Percentiles rank a stretch among this genome's conserved stretches.
Evolutionary conservation across 1,139 yeast species (phyloP).

Genomic region (Hyphopichia khmerensis): DNA sequence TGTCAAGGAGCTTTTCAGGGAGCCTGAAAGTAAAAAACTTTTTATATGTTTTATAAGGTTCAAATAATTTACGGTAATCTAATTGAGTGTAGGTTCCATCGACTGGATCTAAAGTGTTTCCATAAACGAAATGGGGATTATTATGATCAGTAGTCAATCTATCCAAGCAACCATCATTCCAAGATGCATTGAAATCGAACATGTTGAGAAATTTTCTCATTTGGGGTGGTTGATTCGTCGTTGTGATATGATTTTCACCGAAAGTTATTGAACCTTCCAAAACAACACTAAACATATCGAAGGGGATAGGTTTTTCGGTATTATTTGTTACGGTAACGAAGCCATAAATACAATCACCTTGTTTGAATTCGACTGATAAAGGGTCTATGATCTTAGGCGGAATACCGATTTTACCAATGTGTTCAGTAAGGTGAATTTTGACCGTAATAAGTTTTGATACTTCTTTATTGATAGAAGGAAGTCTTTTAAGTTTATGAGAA

Average conservation of each 20-base stretch:
- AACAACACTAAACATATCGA: slow-evolving; percentile 42
- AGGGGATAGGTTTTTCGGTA: slow-evolving; percentile 27
- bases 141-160: slow-evolving; percentile 26
- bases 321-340: slow-evolving; percentile 35
- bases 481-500: slow-evolving; percentile 33
- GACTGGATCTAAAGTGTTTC: slow-evolving; percentile 25
- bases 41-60: slow-evolving; percentile 36
- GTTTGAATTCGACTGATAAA: slow-evolving; percentile 29
- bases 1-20: slow-evolving; percentile 38
- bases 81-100: slow-evolving; percentile 31
- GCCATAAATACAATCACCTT: slow-evolving; percentile 42
- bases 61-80: slow-evolving; percentile 25
- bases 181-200: slow-evolving; percentile 44
- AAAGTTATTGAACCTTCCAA: slow-evolving; percentile 34
- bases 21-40: slow-evolving; percentile 40
- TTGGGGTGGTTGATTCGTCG: slow-evolving; percentile 15
- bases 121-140: slow-evolving; percentile 21
- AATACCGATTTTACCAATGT: slow-evolving; percentile 30
- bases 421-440: slow-evolving; percentile 29
- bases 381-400: slow-evolving; percentile 31
- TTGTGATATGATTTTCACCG: slow-evolving; percentile 17
- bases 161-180: slow-evolving; percentile 40
- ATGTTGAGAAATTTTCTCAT: slow-evolving; percentile 30
- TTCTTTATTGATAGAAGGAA: slow-evolving; percentile 29
- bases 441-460: slow-evolving; percentile 27